Evolutionary conservation across 2,329 filamentous ascomycete genomes (phyloP).

Genomic region (Cercospora sesami): DNA sequence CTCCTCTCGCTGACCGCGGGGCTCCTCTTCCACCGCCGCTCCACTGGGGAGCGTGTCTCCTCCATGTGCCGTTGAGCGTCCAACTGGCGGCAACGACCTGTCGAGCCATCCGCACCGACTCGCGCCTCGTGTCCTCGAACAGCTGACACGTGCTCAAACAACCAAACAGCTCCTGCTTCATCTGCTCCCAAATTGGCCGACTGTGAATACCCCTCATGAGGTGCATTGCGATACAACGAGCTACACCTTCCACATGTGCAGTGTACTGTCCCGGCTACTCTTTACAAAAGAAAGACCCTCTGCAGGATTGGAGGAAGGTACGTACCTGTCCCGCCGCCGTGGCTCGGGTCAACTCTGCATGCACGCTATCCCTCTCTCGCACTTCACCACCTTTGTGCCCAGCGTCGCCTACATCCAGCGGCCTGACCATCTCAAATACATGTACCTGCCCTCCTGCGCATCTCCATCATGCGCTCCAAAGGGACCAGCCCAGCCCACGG

Average conservation of each 20-base stretch:
- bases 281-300: neutral
- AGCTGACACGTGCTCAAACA: too few species aligned
- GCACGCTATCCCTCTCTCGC: neutral
- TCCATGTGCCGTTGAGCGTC: too few species aligned
- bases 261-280: neutral
- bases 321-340: conserved; percentile 1
- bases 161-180: too few species aligned
- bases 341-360: neutral
- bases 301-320: neutral
- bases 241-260: neutral
- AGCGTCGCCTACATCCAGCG: neutral
- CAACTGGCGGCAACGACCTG: too few species aligned
- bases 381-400: neutral
- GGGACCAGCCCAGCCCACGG: neutral
- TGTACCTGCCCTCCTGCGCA: neutral
- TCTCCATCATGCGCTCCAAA: neutral
- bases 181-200: too few species aligned
- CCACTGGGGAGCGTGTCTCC: too few species aligned
- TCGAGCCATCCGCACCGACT: too few species aligned
- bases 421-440: neutral
- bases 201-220: too few species aligned
- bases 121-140: too few species aligned
- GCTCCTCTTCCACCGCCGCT: neutral
- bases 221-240: neutral
- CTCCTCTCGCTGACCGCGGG: neutral